Percentiles rank a stretch among this genome's conserved stretches.
phyloP scores from a whole-genome alignment of 768 basidiomycete species.

The Tylopilus rubrobrunneus region DNA sequence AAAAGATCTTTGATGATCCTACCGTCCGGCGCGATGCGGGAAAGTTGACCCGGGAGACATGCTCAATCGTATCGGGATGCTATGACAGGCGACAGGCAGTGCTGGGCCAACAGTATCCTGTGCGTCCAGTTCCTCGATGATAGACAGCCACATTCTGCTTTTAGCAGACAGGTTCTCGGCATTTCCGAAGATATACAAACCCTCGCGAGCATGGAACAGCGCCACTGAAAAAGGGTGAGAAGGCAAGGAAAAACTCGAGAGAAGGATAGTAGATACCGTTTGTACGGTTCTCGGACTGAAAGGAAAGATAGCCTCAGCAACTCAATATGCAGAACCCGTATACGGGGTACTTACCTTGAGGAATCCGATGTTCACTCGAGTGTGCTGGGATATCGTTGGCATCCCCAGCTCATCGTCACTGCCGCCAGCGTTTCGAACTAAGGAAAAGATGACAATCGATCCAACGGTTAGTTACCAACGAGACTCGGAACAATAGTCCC shows the following conservation, averaged over 20 bases:
- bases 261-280: conserved; percentile 37
- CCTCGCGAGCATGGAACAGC: conserved; percentile 68
- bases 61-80: conserved; percentile 43
- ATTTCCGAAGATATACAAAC: conserved; percentile 72
- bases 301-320: neutral
- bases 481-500: neutral
- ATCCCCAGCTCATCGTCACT: conserved; percentile 32
- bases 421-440: conserved; percentile 67
- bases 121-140: conserved; percentile 53
- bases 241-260: too few relatives aligned
- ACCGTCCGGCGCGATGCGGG: conserved; percentile 55
- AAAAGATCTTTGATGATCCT: neutral
- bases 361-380: conserved; percentile 58
- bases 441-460: conserved; percentile 66
- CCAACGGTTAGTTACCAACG: neutral
- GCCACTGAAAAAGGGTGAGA: conserved; percentile 44
- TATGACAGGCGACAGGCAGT: conserved; percentile 55
- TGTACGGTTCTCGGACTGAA: conserved; percentile 52
- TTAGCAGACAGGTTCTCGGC: conserved; percentile 46
- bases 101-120: conserved; percentile 44
- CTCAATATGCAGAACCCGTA: neutral
- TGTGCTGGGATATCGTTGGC: conserved; percentile 9
- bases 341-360: conserved; percentile 47
- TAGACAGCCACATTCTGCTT: conserved; percentile 53
- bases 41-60: conserved; percentile 51